Evolutionary conservation across 805 yeast species (phyloP), one percentile per base, ranked within the genome.

Genomic region (Zygotorulaspora sp.): DNA sequence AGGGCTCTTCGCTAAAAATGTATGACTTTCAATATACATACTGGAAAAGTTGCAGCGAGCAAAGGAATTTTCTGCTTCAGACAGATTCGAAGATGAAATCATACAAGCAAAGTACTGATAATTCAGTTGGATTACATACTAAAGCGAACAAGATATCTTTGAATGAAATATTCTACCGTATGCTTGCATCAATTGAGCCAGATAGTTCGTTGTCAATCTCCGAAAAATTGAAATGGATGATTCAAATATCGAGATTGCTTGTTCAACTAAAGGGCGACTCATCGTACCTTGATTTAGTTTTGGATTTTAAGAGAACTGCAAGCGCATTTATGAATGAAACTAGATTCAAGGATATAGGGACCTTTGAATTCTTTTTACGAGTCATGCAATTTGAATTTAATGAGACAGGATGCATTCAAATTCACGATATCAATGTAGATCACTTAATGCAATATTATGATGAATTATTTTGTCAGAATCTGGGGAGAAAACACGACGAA

Each of bases 61-160:
- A 50, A 21, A 40, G 57, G 7, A n/a, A 23, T 3, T 50, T 47
- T 34, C 37, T 54, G 12, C 25, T 50, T 6, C 43, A 21, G 16
- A 25, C 17, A 14, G 14, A 34, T 9, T 32, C 32, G 6, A 19
- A 16, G 17, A 25, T 12, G 2, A 37, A 31, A 16, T 13, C 15
- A 6, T 3, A 13, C 6, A 32, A 20, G 20, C 13, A 25, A 9
- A 11, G 9, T n/a, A 12, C 13, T 3, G 22, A 9, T 2, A 11
- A 12, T 10, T 19, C 8, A 4, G 23, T 11, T 9, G 21, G 22
- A 8, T 22, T 42, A 8, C 27, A 31, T 14, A 25, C 32, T 19
- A 11, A 16, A 4, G 32, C 18, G 10, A 41, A 46, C 6, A 19
- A 30, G 12, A 22, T 20, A 5, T 20, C 28, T n/a, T 19, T 44